Base-by-base conservation (phyloP, 2,329 filamentous ascomycete genomes). In the Gaeumannomyces sp. region DNA sequence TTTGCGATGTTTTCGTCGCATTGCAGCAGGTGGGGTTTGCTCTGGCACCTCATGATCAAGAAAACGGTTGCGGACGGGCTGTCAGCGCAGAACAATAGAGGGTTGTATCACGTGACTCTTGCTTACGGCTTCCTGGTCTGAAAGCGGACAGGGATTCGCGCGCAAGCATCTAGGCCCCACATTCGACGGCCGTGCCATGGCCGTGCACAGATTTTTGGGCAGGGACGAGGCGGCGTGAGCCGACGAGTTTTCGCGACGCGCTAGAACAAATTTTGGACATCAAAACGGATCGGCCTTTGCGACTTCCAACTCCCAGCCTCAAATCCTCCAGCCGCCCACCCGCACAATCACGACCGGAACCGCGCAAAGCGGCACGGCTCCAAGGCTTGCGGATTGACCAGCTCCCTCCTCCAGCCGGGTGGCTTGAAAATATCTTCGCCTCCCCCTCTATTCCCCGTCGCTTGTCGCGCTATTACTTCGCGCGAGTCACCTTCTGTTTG, bases 161-260 rank as follows among this genome's bases (percentile, higher is more conserved):
- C 33, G 45, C 45, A n/a, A 53, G 10, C 22, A 22, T 19, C 33
- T 4, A 8, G 38, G 16, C 8, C 45, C 45, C 45, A 53, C n/a
- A 53, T n/a, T 53, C 11, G 45, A 25, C 45, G 45, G 14, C 45
- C 45, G 45, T 53, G 45, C 45, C 45, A 25, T 53, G 45, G 22
- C 45, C 45, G 45, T 53, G 45, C 45, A 7, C 45, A 53, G 45
- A 53, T n/a, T 53, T 53, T 53, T n/a, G 45, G 45, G 45, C 45
- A 53, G 45, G 45, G 45, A 53, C 45, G 45, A 45, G 45, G 45
- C 45, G 45, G 45, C 45, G 45, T n/a, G 22, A 25, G 45, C 45
- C 45, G 45, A 53, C 57, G 11, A 45, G 38, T 28, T 59, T 59
- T 59, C 57, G 57, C 57, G 57, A 59, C 57, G 57, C 57, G 57